These are phyloP conservation scores for Fulvia fulva DNA, from an alignment of 2,329 filamentous ascomycete genomes.

Conservation along the genomic window DNA sequence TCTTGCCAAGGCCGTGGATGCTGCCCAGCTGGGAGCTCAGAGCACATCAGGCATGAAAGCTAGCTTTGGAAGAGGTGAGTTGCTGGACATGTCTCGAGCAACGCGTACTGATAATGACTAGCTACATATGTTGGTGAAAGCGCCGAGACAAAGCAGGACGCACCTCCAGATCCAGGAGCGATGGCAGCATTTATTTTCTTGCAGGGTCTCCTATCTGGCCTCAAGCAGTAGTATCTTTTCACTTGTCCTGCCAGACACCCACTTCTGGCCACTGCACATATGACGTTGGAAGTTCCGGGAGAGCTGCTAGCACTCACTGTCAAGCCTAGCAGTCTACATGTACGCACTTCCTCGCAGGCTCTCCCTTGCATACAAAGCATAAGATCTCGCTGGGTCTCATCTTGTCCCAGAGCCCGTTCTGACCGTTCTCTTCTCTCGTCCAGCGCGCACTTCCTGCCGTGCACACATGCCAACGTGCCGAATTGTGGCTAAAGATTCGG, in stretches of 20 bases:
- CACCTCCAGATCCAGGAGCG: constrained; percentile 37
- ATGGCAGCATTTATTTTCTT: constrained; percentile 37
- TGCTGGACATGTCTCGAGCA: background rate
- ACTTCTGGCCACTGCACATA: no score
- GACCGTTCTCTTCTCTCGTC: no score
- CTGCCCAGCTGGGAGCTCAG: constrained; percentile 32
- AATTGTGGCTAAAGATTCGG: background rate
- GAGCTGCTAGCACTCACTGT: no score
- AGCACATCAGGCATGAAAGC: constrained; percentile 36
- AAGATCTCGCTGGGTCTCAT: no score
- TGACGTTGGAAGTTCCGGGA: no score
- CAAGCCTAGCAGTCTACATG: no score
- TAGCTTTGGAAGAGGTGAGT: constrained; percentile 34
- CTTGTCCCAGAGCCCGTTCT: no score
- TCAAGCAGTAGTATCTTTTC: constrained; percentile 8
- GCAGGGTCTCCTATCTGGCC: constrained; percentile 29
- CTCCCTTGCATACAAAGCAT: no score
- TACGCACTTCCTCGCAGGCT: no score
- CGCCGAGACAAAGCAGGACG: constrained; percentile 14
- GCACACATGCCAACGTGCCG: background rate
- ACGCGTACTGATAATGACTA: constrained; percentile 6
- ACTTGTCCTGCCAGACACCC: no score
- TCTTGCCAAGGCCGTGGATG: constrained; percentile 30
- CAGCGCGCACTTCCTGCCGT: background rate
- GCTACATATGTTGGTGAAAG: constrained; percentile 35